Percentiles rank a stretch among this genome's conserved stretches.
Evolutionary conservation across 345 rosid genomes (phyloP).

Genomic region (Melaleuca alternifolia): DNA sequence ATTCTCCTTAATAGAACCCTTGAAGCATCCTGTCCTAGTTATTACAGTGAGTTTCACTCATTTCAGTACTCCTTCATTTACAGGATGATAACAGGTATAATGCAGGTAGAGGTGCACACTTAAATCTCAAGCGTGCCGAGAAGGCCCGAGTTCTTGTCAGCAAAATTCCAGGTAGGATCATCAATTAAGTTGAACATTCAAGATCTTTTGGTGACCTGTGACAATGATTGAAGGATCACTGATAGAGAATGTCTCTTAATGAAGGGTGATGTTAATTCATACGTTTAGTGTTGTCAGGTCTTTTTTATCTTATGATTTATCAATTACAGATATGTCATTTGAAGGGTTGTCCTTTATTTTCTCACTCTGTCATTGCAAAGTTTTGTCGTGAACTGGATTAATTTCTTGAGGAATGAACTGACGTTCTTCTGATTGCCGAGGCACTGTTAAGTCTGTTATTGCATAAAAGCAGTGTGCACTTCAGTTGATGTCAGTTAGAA

Average conservation of each 20-base stretch:
- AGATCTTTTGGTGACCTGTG: neutral
- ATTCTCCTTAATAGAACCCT: neutral
- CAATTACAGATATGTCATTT: neutral
- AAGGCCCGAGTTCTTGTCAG: constrained; percentile 85
- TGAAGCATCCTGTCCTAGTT: neutral
- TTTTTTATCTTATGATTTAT: neutral
- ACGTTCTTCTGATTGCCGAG: neutral
- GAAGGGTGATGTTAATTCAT: neutral
- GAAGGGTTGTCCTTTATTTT: neutral
- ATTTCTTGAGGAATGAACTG: neutral
- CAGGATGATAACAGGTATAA: constrained; percentile 98
- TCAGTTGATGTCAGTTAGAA: neutral
- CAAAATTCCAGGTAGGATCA: constrained; percentile 80
- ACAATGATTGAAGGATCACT: neutral
- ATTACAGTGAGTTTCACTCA: neutral
- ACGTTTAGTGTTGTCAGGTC: neutral
- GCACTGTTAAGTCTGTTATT: neutral
- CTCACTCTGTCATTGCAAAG: neutral
- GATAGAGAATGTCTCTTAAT: neutral
- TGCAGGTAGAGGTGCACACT: constrained; percentile 96
- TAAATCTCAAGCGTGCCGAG: constrained; percentile 98
- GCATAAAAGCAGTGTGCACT: neutral
- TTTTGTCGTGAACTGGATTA: neutral
- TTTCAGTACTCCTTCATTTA: neutral
- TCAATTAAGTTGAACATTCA: neutral